phyloP scores from a whole-genome alignment of 768 basidiomycete species.

The Multifurca ochricompacta region DNA sequence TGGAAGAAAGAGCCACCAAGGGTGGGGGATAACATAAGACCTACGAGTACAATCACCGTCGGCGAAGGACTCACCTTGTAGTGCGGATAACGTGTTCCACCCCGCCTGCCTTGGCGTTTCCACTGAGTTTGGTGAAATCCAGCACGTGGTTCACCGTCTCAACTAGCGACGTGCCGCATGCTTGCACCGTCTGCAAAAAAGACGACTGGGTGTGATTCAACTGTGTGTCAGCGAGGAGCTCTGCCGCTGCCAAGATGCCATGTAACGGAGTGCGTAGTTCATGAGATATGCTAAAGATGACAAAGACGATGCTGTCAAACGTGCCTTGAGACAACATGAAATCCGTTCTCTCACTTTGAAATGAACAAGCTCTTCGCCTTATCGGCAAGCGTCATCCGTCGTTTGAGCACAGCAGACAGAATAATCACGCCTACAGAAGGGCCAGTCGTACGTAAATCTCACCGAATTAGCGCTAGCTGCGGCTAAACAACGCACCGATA shows the following conservation, averaged over 20 bases:
- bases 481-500: conserved; percentile 45
- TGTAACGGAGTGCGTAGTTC: conserved; percentile 88
- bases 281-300: conserved; percentile 64
- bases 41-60: not conserved
- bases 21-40: not conserved
- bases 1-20: conserved; percentile 11
- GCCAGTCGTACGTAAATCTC: not conserved
- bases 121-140: conserved; percentile 92
- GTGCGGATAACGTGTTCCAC: conserved; percentile 68
- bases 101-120: conserved; percentile 71
- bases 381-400: conserved; percentile 89
- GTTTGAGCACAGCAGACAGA: conserved; percentile 84
- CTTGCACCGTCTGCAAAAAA: conserved; percentile 88
- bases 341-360: conserved; percentile 56
- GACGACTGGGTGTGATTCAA: conserved; percentile 76
- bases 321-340: not conserved
- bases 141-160: conserved; percentile 97
- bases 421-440: conserved; percentile 68
- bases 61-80: conserved; percentile 40
- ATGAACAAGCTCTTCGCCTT: conserved; percentile 91
- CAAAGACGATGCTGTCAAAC: not conserved
- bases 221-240: conserved; percentile 79
- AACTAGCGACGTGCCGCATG: conserved; percentile 90
- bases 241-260: conserved; percentile 90
- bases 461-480: not conserved